Evolutionary conservation across 495 filamentous ascomycete species (phyloP).

Genomic region (Daldinia bambusicola): DNA sequence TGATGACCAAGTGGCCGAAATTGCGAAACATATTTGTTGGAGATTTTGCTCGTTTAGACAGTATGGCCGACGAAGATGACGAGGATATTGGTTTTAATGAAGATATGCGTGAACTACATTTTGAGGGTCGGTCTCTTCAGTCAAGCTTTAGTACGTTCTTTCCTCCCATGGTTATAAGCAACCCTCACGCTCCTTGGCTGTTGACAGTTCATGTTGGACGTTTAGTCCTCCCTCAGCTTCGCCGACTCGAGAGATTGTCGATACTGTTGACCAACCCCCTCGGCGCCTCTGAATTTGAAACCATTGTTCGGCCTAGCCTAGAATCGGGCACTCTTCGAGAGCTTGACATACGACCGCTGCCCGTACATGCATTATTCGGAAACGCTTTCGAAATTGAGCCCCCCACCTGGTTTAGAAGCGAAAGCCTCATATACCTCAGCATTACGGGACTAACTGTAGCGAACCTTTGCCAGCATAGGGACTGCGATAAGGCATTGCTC

Average conservation of each 20-base stretch:
- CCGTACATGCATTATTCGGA: background rate
- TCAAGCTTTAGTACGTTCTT: conserved; percentile 2
- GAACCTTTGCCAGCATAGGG: background rate
- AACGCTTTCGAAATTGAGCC: background rate
- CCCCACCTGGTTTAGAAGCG: conserved; percentile 39
- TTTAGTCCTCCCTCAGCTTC: conserved; percentile 6
- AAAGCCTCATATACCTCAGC: conserved; percentile 33
- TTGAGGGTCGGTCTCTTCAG: conserved; percentile 7
- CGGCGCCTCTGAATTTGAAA: conserved; percentile 4
- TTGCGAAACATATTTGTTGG: conserved; percentile 38
- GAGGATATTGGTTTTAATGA: background rate
- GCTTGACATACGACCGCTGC: conserved; percentile 37
- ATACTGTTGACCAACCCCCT: background rate
- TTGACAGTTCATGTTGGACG: background rate
- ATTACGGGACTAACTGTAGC: conserved; percentile 26
- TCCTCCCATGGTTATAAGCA: background rate
- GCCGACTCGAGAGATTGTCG: conserved; percentile 38
- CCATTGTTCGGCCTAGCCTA: conserved; percentile 34
- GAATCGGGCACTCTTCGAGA: conserved; percentile 43
- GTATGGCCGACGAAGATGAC: background rate
- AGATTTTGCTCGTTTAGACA: background rate
- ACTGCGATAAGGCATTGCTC: conserved; percentile 20
- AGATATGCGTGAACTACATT: conserved; percentile 33
- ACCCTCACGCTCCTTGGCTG: background rate
- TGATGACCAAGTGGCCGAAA: conserved; percentile 24